Evolutionary conservation across 164 flowering plant genomes (phyloP), one percentile per base, ranked within the genome.

Genomic region (Vitis rupestris): DNA sequence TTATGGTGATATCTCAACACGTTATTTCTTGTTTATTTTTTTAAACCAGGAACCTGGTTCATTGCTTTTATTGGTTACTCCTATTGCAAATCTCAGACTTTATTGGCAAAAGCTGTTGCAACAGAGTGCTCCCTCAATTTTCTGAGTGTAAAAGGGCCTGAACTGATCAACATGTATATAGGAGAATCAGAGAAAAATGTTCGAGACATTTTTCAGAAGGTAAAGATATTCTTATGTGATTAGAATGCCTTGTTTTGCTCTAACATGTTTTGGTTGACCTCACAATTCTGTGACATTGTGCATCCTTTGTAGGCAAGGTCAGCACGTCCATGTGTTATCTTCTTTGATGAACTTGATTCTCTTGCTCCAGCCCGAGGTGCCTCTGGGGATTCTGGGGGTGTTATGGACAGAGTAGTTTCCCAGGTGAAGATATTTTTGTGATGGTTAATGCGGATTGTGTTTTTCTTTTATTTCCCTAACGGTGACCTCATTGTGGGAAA

Each of bases 311-410:
- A 94, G 98, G 98, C 98, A 47, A 89, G 94, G 74, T 85, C 94
- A 49, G 99, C 99, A 54, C 91, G 98, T 4, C 99, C 99, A 23
- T 95, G 99, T 79, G 97, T 95, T 63, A 90, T 94, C 70, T 94
- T 94, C 81, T 94, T 92, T 79, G 98, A 94, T 76, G 98, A 94
- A 72, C 94, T 94, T 61, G 97, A 94, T 83, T 89, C 98, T 69
- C 94, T 94, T 81, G 98, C 96, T 77, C 99, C 99, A 17, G 98
- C 99, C 66, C 81, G 99, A n/a, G 99, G 99, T 74, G 92, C 90
- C 52, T 90, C 99, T 69, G 99, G 99, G 69, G 99, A 95, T 82
- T 92, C 99, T 67, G 98, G 99, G 37, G 99, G 99, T 72, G 99
- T 95, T 50, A 95, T 95, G 99, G 98, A 93, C 76, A 78, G 99